phyloP scores from a whole-genome alignment of 768 basidiomycete species.

The Russula dissimulans region DNA sequence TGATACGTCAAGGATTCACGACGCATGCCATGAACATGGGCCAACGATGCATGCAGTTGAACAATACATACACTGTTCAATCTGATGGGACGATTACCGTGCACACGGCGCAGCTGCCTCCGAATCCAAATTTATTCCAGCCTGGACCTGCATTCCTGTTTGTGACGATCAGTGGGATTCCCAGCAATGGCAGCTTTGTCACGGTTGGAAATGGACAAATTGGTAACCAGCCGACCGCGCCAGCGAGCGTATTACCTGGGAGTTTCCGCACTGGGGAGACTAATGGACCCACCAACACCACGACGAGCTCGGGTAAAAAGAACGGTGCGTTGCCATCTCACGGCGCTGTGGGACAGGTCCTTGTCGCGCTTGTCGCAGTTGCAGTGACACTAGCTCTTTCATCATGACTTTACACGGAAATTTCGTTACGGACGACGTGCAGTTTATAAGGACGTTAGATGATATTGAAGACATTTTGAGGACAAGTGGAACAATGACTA shows the following conservation, averaged over 20 bases:
- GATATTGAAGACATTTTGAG: not conserved
- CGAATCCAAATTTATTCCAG: not conserved
- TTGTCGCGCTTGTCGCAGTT: not conserved
- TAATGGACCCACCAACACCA: too few relatives aligned
- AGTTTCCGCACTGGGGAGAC: not conserved
- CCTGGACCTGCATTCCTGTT: slow-evolving; percentile 1
- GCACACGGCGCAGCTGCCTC: not conserved
- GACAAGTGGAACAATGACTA: not conserved
- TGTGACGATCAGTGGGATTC: slow-evolving; percentile 1
- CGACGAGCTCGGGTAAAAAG: not conserved
- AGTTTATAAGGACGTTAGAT: not conserved
- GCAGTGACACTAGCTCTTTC: not conserved
- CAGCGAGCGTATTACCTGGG: not conserved
- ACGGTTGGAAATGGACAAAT: not conserved
- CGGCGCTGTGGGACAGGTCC: not conserved
- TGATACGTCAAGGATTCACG: slow-evolving; percentile 3
- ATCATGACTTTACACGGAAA: not conserved
- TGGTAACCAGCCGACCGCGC: not conserved
- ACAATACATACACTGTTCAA: not conserved
- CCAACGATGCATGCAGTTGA: slow-evolving; percentile 1
- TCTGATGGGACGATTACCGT: not conserved
- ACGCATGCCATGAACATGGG: slow-evolving; percentile 8
- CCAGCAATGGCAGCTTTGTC: not conserved
- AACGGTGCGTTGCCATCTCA: not conserved
- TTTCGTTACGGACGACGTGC: too few relatives aligned